Evolutionary conservation across 805 yeast species (phyloP).

Genomic region (Debaryomyces prosopidis): DNA sequence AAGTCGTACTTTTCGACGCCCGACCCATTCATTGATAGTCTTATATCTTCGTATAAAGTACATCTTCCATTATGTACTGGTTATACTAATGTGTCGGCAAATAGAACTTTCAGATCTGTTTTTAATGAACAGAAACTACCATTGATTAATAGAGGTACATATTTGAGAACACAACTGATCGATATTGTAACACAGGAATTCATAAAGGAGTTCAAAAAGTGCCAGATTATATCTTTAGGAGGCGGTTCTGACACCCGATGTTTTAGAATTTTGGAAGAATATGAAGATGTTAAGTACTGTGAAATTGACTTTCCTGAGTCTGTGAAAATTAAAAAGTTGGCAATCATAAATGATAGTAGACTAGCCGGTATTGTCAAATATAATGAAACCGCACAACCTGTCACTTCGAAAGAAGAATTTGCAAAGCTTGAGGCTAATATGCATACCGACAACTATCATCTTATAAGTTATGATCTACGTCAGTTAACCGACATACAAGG

Average conservation of each 20-base stretch:
- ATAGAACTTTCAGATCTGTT: constrained; percentile 37
- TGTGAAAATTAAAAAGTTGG: constrained; percentile 49
- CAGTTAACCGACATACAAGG: constrained; percentile 13
- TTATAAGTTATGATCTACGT: constrained; percentile 59
- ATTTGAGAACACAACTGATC: constrained; percentile 56
- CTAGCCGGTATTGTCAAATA: constrained; percentile 28
- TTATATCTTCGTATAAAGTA: constrained; percentile 36
- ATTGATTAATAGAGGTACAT: constrained; percentile 71
- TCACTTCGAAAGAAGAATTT: constrained; percentile 24
- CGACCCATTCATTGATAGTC: constrained; percentile 35
- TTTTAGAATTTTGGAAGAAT: constrained; percentile 45
- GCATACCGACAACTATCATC: constrained; percentile 45
- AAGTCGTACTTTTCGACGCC: constrained; percentile 46
- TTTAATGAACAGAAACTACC: constrained; percentile 55
- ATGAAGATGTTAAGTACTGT: constrained; percentile 39
- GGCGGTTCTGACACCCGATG: constrained; percentile 79
- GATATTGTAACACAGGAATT: constrained; percentile 48
- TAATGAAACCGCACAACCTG: constrained; percentile 1
- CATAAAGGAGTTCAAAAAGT: constrained; percentile 23
- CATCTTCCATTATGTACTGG: constrained; percentile 42
- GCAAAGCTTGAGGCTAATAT: constrained; percentile 24
- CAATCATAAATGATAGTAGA: constrained; percentile 35
- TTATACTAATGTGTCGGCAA: constrained; percentile 38
- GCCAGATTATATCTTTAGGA: constrained; percentile 71
- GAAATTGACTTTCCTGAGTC: constrained; percentile 68